Conservation (phyloP, 768 basidiomycete genomes). For the Kwoniella pini region DNA sequence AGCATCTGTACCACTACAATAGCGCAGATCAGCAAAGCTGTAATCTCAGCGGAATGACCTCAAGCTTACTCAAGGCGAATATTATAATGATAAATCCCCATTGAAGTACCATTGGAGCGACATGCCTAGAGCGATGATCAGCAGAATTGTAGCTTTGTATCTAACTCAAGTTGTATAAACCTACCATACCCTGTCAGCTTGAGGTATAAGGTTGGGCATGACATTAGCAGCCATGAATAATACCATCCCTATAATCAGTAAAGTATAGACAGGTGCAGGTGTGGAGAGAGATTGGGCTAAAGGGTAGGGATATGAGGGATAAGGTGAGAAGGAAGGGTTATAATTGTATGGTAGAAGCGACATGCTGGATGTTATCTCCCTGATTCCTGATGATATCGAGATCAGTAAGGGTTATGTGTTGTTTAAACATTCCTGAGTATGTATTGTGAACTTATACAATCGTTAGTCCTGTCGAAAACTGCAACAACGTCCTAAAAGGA, state of each 20-base stretch:
- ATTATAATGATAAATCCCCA: slow-evolving; percentile 43
- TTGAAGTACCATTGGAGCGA: slow-evolving; percentile 37
- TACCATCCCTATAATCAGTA: slow-evolving; percentile 45
- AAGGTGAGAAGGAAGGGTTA: slow-evolving; percentile 9
- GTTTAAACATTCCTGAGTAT: too few relatives aligned
- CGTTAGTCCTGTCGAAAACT: too few relatives aligned
- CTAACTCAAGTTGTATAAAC: too few relatives aligned
- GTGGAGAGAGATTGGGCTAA: background rate
- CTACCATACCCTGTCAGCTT: slow-evolving; percentile 32
- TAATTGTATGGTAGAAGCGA: slow-evolving; percentile 15
- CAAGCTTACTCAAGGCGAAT: slow-evolving; percentile 36
- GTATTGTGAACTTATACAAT: too few relatives aligned
- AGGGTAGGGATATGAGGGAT: slow-evolving; percentile 12
- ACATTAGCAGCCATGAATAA: slow-evolving; percentile 40
- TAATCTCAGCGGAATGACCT: background rate
- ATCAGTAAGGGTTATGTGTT: too few relatives aligned
- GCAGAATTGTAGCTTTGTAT: background rate
- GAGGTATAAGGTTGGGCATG: slow-evolving; percentile 38
- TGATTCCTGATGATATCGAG: background rate
- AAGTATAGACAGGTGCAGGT: slow-evolving; percentile 34
- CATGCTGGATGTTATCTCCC: background rate
- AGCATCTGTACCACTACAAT: slow-evolving; percentile 32
- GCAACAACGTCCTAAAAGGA: too few relatives aligned
- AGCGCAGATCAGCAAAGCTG: background rate
- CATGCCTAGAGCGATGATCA: slow-evolving; percentile 20